phyloP scores from a whole-genome alignment of 1,284 basidiomycete species.

The Apiotrichum brassicae region DNA sequence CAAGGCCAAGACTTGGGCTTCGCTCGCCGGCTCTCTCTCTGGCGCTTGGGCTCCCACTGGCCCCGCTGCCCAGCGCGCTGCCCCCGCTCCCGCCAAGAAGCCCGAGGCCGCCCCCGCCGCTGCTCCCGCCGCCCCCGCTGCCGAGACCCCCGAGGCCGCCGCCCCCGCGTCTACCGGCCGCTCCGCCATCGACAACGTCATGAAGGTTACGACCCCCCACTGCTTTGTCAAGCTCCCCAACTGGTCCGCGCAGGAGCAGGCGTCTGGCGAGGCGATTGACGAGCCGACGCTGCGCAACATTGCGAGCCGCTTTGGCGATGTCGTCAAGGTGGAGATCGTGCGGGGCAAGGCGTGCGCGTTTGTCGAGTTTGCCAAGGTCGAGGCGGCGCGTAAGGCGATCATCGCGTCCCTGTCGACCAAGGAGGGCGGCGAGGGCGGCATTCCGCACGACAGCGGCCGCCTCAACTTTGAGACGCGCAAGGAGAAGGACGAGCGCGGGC shows the following conservation, averaged over 20 bases:
- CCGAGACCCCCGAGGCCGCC: constrained; percentile 6
- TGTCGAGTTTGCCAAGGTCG: constrained; percentile 75
- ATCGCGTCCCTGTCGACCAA: constrained; percentile 57
- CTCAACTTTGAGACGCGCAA: constrained; percentile 82
- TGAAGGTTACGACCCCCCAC: constrained; percentile 59
- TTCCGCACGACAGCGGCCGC: constrained; percentile 57
- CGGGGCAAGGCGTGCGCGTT: constrained; percentile 87
- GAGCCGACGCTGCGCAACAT: constrained; percentile 56
- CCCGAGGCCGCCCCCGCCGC: constrained; percentile 20
- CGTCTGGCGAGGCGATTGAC: constrained; percentile 70
- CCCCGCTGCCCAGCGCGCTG: constrained; percentile 15
- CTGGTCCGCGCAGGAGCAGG: constrained; percentile 40
- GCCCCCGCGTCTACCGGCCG: constrained; percentile 34
- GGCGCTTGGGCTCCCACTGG: constrained; percentile 45
- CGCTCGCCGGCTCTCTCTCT: constrained; percentile 64
- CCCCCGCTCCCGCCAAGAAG: constrained; percentile 10
- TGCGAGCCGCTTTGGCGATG: constrained; percentile 71
- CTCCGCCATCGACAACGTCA: constrained; percentile 55
- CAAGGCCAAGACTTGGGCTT: constrained; percentile 79
- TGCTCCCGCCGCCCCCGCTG: constrained; percentile 20
- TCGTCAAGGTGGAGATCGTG: constrained; percentile 85
- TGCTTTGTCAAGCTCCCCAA: constrained; percentile 73
- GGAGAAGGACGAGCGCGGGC: constrained; percentile 66
- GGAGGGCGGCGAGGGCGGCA: constrained; percentile 81
- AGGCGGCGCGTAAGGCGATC: constrained; percentile 79